Conservation (phyloP, 1,139 yeast genomes). For the Lodderomyces jiufengensis region DNA sequence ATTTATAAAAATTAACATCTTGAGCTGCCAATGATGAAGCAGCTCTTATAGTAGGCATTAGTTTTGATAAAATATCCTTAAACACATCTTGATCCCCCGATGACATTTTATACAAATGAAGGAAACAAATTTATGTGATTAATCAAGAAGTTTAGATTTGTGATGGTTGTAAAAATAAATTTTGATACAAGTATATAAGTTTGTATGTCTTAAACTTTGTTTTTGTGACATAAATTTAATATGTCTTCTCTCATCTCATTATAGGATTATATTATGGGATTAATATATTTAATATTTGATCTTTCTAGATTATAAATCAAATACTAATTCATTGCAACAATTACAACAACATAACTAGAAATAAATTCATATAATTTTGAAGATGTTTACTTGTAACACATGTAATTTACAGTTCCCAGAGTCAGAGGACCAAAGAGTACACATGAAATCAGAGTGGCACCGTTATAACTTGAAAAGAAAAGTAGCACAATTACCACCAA, state of each 20-base stretch:
- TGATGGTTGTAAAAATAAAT: too few relatives aligned
- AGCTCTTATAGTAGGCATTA: constrained; percentile 59
- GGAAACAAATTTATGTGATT: too few relatives aligned
- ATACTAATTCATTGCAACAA: too few relatives aligned
- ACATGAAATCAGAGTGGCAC: constrained; percentile 75
- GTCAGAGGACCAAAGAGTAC: constrained; percentile 41
- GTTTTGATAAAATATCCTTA: constrained; percentile 34
- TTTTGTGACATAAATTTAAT: too few relatives aligned
- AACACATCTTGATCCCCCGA: constrained; percentile 14
- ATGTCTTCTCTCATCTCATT: neutral
- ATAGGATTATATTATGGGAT: too few relatives aligned
- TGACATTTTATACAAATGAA: too few relatives aligned
- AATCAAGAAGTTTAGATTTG: too few relatives aligned
- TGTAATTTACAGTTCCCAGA: constrained; percentile 40
- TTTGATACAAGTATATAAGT: too few relatives aligned
- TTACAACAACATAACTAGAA: neutral
- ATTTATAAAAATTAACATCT: constrained; percentile 71
- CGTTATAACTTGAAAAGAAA: constrained; percentile 59
- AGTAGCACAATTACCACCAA: constrained; percentile 56
- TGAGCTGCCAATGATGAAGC: constrained; percentile 73
- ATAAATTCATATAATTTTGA: too few relatives aligned
- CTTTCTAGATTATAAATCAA: too few relatives aligned
- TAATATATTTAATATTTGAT: too few relatives aligned
- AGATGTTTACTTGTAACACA: constrained; percentile 44
- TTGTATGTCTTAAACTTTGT: too few relatives aligned